Conservation (phyloP, 441 rosid genomes). For the Corymbia calophylla region DNA sequence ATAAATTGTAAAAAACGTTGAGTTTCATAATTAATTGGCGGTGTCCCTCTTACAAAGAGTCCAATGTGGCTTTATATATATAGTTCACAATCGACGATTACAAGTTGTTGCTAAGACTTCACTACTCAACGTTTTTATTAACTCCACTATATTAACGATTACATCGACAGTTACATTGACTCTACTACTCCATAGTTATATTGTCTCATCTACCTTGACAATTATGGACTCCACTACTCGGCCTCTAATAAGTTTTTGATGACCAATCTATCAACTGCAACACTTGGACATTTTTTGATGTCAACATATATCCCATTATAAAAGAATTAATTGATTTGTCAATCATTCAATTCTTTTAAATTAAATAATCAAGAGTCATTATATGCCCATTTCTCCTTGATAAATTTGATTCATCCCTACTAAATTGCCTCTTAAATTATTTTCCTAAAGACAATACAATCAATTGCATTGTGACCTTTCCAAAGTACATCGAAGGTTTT, state of each 20-base stretch:
- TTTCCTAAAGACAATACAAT: neutral
- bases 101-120: neutral
- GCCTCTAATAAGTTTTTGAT: neutral
- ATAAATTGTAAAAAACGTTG: neutral
- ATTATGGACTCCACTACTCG: neutral
- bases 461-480: neutral
- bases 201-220: neutral
- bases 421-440: neutral
- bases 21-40: accelerated
- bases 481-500: neutral
- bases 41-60: neutral
- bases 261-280: neutral
- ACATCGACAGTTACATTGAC: accelerated
- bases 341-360: neutral
- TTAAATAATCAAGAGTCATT: neutral
- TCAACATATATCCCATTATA: neutral
- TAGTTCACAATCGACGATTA: neutral
- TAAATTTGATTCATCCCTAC: neutral
- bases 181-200: neutral
- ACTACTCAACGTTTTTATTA: neutral
- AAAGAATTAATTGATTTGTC: neutral
- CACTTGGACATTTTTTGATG: neutral
- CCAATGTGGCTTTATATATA: accelerated
- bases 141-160: neutral
- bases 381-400: neutral